Percentiles rank a stretch among this genome's conserved stretches.
Conservation (phyloP, 75 land plant species). For the Cunninghamia lanceolata region DNA sequence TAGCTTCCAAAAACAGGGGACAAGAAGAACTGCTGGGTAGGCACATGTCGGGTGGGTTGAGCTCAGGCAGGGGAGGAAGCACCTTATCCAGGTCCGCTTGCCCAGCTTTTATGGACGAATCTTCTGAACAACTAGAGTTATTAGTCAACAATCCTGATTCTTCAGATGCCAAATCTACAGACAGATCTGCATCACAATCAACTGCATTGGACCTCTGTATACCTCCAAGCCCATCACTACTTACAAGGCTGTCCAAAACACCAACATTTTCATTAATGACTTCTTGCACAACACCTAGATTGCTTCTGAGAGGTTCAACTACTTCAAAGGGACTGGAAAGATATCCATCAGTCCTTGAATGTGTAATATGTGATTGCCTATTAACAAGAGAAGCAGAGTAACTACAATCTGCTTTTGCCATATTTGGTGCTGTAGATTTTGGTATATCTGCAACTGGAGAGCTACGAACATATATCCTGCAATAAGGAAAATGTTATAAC, state of each 20-base stretch:
- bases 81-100: neutral
- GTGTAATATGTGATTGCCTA: neutral
- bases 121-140: slow-evolving; percentile 10
- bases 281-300: slow-evolving; percentile 1
- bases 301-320: slow-evolving; percentile 3
- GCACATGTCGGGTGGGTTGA: neutral
- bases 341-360: neutral
- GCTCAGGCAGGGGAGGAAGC: neutral
- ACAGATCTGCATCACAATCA: neutral
- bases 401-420: neutral
- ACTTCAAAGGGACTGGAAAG: slow-evolving; percentile 14
- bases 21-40: neutral
- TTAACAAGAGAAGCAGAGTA: neutral
- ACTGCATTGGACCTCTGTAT: neutral
- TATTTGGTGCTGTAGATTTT: neutral
- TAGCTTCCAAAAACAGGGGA: neutral
- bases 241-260: neutral
- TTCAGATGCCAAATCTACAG: slow-evolving; percentile 3
- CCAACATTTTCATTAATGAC: neutral
- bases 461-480: slow-evolving; percentile 2
- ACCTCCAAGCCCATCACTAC: neutral
- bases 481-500: neutral
- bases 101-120: neutral
- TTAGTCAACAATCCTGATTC: neutral
- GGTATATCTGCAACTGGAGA: neutral